phyloP scores from a whole-genome alignment of 2,329 filamentous ascomycete species.

The Rhynchosporium agropyri region DNA sequence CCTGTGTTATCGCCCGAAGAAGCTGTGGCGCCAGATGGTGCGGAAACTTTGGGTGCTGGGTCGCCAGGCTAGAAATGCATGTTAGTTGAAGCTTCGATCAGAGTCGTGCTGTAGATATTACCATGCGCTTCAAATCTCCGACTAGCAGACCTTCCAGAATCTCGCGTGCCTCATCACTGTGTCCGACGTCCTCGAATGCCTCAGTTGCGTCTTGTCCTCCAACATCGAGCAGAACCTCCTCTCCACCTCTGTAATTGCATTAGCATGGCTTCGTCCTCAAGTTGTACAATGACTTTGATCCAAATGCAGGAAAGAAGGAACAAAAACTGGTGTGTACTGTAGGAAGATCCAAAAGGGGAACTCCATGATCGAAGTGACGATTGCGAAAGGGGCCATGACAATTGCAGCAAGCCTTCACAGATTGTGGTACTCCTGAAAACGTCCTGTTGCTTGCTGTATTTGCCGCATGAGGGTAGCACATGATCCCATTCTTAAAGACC shows the following conservation, averaged over 20 bases:
- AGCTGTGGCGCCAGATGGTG: constrained; percentile 52
- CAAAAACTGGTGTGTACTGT: constrained; percentile 25
- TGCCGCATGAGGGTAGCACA: not conserved
- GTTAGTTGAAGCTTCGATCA: not conserved
- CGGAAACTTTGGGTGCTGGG: constrained; percentile 68
- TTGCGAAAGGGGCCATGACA: not conserved
- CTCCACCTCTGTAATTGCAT: constrained; percentile 73
- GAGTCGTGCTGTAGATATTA: constrained; percentile 49
- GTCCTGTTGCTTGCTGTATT: not conserved
- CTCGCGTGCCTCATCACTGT: constrained; percentile 97
- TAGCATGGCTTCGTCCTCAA: constrained; percentile 19
- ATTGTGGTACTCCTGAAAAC: not conserved
- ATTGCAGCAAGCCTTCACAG: not conserved
- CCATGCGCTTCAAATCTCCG: constrained; percentile 78
- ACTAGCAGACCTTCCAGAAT: constrained; percentile 78
- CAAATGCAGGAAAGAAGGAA: not conserved
- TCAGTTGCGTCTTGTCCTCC: constrained; percentile 95
- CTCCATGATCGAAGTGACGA: not conserved
- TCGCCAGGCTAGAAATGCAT: constrained; percentile 67
- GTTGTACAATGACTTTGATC: not conserved
- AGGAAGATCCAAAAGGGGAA: not conserved
- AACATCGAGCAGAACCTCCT: constrained; percentile 96
- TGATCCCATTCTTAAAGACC: not conserved
- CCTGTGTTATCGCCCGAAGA: constrained; percentile 50
- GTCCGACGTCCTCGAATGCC: constrained; percentile 98